These are phyloP conservation scores for Eucalyptus pauciflora DNA, from an alignment of 345 rosid genomes.

Conservation along the genomic window DNA sequence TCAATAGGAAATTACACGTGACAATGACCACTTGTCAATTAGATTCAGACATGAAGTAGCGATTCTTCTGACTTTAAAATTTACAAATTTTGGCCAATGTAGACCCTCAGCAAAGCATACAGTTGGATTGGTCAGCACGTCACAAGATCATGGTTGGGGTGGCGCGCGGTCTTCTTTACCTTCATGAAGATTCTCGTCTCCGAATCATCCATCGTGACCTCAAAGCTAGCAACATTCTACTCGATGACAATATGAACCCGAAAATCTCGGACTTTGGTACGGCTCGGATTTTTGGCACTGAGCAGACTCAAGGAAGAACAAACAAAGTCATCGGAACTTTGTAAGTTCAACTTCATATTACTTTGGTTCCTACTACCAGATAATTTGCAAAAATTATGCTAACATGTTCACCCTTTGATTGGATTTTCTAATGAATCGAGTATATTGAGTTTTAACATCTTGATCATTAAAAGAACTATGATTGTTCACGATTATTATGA, in stretches of 20 bases:
- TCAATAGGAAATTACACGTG: not conserved
- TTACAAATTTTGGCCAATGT: not conserved
- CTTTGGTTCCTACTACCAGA: not conserved
- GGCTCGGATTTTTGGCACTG: not conserved
- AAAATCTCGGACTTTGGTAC: not conserved
- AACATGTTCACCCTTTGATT: not conserved
- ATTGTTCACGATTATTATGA: not conserved
- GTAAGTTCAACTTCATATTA: not conserved
- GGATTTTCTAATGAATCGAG: not conserved
- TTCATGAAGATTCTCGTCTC: not conserved
- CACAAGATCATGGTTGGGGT: not conserved
- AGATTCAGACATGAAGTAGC: not conserved
- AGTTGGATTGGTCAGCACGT: not conserved
- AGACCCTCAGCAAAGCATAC: not conserved
- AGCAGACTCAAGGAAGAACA: not conserved
- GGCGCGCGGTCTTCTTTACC: not conserved
- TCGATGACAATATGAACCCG: not conserved
- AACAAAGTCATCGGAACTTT: not conserved
- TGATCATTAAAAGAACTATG: not conserved
- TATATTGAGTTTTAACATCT: not conserved
- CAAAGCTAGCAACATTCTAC: not conserved
- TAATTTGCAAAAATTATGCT: not conserved
- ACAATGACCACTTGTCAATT: not conserved
- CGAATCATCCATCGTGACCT: not conserved
- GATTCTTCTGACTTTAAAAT: not conserved